Evolutionary conservation across 495 filamentous ascomycete genomes (phyloP), one percentile per base, ranked within the genome.

Genomic region (Penicillium pulvis): DNA sequence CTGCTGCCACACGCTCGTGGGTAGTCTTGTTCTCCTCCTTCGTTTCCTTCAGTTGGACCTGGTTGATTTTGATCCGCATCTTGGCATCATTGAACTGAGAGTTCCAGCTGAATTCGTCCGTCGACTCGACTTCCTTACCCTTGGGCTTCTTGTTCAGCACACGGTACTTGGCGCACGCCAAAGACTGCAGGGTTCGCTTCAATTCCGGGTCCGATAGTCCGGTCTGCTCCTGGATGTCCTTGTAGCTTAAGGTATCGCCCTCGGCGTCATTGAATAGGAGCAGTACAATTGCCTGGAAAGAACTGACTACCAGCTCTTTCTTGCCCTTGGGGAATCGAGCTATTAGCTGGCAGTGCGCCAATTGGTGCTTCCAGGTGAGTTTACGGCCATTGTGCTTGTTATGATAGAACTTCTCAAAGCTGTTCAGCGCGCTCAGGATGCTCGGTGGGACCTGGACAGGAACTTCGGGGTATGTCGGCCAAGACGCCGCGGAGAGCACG

Each of bases 51-150:
- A 97, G 82, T 74, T 99, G 95, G 57, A 99, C 91, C 73, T 95
- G 91, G 75, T 98, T 98, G 79, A 98, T 97, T 79, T 99, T 98
- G 74, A 99, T 87, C 56, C 92, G 87, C 74, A 88, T 90, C 74
- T 96, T 96, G 28, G 82, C 81, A 62, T 96, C 88, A 17, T 75
- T 75, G 73, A 99, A 99, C 17, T 64, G 68, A 26, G 78, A 60
- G 73, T 98, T 98, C 59, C 94, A 83, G 0, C 79, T 79, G 66
- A 99, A 99, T 12, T 83, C 84, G 70, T 99, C 94, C 4, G 82
- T 89, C 1, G 73, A 61, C 51, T 82, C 79, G 51, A 99, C 87
- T 0, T 97, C 92, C 42, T 85, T 83, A 48, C 91, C 89, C 71
- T 90, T 92, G 30, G 94, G 95, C 51, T 84, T 81, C 74, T 99